Base-by-base conservation (phyloP, 306 rosid species). In the Vachellia collinsii region DNA sequence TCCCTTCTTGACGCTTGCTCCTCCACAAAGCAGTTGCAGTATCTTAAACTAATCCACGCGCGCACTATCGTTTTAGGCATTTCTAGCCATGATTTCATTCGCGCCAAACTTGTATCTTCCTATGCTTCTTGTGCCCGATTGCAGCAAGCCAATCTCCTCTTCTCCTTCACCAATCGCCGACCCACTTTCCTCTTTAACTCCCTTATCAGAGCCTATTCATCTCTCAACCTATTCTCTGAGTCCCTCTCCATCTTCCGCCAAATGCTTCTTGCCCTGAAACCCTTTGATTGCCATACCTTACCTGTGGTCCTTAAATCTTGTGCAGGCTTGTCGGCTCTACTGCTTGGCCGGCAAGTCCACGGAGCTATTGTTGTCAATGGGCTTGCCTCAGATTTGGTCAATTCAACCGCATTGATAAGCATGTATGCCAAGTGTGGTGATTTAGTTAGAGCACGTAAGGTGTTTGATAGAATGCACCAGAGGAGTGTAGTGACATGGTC, bases 171-270 rank as follows among this genome's bases (percentile, higher is more conserved):
- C 59, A 77, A 72, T 85, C 93, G 92, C 56, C 81, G 58, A 82
- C 88, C 93, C 68, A 88, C 92, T 53, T 92, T 88, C 62, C 91
- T 92, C 39, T 92, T 84, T 70, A 92, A 92, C 83, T 77, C 91
- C 34, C 87, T 91, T 47, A 88, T 92, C 67, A 85, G 92, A 83
- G 92, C 93, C 13, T 56, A 86, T 73, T 69, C 89, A 4, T 90
- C 88, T 78, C 88, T 85, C 48, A 54, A 80, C 34, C 25, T 83
- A 1, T 92, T 92, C 83, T 58, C 86, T 13, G 80, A 80, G 6
- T 89, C 97, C 29, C 88, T 92, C 54, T 84, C 78, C 20, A 53
- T 92, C 20, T 92, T 91, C 71, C 87, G 73, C 44, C 79, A 16
- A 23, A 89, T 90, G 92, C 42, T 81, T 4, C 42, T 81, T 63